Evolutionary conservation across 1,284 basidiomycete genomes (phyloP).

Genomic region (Pisolithus thermaeus): DNA sequence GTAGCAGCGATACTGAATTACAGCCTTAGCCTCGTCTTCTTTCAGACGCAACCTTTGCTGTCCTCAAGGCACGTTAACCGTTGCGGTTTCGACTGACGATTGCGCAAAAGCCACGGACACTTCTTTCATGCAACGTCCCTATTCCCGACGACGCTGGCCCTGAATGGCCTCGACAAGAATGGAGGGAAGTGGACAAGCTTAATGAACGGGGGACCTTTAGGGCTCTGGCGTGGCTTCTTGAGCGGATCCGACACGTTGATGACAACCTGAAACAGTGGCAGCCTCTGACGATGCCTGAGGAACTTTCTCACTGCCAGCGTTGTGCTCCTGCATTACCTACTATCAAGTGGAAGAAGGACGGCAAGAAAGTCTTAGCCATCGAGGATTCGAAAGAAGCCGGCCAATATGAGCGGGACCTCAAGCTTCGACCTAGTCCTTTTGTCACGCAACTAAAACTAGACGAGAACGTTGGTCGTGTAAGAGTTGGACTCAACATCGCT

Average conservation of each 20-base stretch:
- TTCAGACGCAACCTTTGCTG: constrained; percentile 59
- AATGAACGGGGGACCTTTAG: constrained; percentile 81
- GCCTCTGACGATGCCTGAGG: constrained; percentile 34
- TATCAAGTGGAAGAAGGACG: constrained; percentile 67
- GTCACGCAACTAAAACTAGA: constrained; percentile 82
- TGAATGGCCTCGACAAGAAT: constrained; percentile 72
- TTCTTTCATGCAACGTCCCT: constrained; percentile 74
- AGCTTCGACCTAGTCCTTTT: constrained; percentile 82
- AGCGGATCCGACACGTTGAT: constrained; percentile 73
- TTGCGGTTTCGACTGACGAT: constrained; percentile 51
- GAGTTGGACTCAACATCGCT: constrained; percentile 83
- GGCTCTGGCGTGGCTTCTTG: constrained; percentile 80
- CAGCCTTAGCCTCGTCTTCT: constrained; percentile 37
- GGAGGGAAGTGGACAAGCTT: constrained; percentile 80
- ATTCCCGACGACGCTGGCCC: constrained; percentile 60
- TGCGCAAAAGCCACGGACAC: constrained; percentile 71
- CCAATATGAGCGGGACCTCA: constrained; percentile 82
- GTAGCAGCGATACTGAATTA: not conserved
- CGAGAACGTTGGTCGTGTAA: constrained; percentile 62
- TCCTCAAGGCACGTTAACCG: constrained; percentile 47
- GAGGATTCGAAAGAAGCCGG: constrained; percentile 84
- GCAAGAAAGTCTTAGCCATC: constrained; percentile 59
- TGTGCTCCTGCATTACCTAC: constrained; percentile 79
- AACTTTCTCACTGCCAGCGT: constrained; percentile 51
- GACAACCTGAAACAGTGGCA: constrained; percentile 62